phyloP scores from a whole-genome alignment of 371 early-diverging fungal genomes.

The Mucor irregularis region DNA sequence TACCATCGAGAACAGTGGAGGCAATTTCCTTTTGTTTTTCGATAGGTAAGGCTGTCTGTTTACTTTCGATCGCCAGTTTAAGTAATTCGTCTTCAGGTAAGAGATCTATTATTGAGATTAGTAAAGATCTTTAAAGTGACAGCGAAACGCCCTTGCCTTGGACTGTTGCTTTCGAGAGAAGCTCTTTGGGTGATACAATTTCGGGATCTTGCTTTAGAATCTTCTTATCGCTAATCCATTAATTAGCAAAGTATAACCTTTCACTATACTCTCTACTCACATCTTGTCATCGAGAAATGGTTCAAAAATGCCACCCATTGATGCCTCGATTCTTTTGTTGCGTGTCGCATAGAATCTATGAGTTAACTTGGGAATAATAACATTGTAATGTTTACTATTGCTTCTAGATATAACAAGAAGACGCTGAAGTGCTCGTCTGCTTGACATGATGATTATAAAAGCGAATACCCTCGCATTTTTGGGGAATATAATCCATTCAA shows the following conservation, averaged over 20 bases:
- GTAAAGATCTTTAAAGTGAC: too few relatives aligned
- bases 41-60: conserved; percentile 21
- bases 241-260: neutral
- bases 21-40: conserved; percentile 32
- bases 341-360: conserved; percentile 18
- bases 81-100: conserved; percentile 38
- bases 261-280: neutral
- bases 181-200: conserved; percentile 6
- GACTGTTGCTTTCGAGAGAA: conserved; percentile 6
- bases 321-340: conserved; percentile 21
- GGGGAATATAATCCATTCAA: too few relatives aligned
- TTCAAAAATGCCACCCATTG: conserved; percentile 45
- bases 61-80: conserved; percentile 21
- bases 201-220: neutral
- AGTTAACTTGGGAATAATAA: conserved; percentile 8
- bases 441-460: conserved; percentile 3
- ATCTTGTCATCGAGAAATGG: conserved; percentile 35
- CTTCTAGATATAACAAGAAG: neutral
- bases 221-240: conserved; percentile 1
- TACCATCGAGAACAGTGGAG: conserved; percentile 10
- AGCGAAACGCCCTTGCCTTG: conserved; percentile 17
- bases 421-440: neutral
- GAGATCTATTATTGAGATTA: conserved; percentile 14
- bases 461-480: neutral
- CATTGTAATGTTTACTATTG: neutral